These are phyloP conservation scores for Colletotrichum lindemuthianum DNA, from an alignment of 2,329 filamentous ascomycete genomes.

Conservation along the genomic window DNA sequence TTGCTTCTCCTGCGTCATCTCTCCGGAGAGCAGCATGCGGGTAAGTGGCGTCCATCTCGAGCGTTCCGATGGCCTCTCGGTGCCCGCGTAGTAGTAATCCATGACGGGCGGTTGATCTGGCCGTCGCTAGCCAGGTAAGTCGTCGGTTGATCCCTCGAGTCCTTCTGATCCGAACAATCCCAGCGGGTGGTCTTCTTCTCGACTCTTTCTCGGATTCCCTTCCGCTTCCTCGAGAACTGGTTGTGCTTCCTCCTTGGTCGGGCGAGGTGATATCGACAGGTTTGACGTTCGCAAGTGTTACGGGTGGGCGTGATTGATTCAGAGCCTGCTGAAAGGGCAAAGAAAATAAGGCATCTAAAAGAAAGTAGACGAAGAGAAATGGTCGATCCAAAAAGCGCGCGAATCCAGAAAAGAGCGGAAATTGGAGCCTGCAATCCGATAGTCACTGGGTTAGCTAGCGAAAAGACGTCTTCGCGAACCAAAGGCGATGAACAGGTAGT, in stretches of 20 bases:
- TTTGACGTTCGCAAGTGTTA: constrained; percentile 18
- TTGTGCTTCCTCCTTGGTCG: constrained; percentile 17
- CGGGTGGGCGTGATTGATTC: constrained; percentile 48
- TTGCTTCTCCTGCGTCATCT: constrained; percentile 80
- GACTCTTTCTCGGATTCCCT: constrained; percentile 34
- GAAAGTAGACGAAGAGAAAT: constrained; percentile 42
- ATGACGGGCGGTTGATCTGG: constrained; percentile 41
- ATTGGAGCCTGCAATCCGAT: constrained; percentile 46
- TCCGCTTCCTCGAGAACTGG: not conserved
- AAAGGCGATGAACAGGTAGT: constrained; percentile 48
- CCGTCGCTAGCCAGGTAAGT: constrained; percentile 27
- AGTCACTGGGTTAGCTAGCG: constrained; percentile 33
- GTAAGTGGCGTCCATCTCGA: constrained; percentile 86
- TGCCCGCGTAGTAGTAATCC: constrained; percentile 45
- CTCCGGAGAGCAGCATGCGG: constrained; percentile 83
- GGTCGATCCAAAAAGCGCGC: constrained; percentile 23
- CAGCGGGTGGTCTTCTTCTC: constrained; percentile 32
- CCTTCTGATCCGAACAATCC: constrained; percentile 30
- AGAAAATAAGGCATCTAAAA: constrained; percentile 44
- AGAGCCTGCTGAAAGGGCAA: constrained; percentile 64
- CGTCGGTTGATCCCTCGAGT: constrained; percentile 9
- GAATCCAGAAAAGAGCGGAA: constrained; percentile 42
- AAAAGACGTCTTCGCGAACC: constrained; percentile 28
- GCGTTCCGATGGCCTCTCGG: constrained; percentile 70
- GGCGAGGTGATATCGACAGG: not conserved